Evolutionary conservation across 108 stramenopile species (phyloP).

Genomic region (Aurantiochytrium sp.): DNA sequence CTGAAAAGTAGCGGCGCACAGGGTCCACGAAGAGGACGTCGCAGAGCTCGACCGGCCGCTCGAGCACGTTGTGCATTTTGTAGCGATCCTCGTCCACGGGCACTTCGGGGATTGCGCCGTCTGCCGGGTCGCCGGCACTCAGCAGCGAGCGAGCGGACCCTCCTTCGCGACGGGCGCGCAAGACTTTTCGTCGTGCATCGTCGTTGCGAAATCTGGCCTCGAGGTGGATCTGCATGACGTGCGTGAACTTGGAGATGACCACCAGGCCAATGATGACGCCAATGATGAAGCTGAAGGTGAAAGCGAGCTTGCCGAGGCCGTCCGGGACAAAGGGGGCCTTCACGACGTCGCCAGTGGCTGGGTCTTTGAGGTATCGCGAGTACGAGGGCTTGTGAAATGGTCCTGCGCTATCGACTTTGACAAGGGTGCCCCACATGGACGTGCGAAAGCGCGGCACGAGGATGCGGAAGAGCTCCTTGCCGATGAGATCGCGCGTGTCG

Average conservation of each 20-base stretch:
- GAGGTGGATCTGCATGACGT: background rate
- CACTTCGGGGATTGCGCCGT: too few relatives aligned
- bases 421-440: background rate
- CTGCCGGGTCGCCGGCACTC: too few relatives aligned
- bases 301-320: background rate
- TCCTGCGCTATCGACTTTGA: background rate
- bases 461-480: background rate
- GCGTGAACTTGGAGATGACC: background rate
- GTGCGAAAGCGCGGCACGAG: background rate
- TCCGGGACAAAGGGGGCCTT: background rate
- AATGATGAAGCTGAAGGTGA: background rate
- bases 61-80: background rate
- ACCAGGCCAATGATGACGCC: background rate
- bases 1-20: background rate
- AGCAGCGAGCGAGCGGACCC: too few relatives aligned
- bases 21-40: background rate
- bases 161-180: background rate
- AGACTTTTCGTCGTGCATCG: background rate
- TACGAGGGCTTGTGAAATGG: background rate
- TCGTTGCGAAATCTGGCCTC: background rate
- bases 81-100: background rate
- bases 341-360: background rate
- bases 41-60: background rate
- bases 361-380: background rate
- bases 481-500: background rate